Base-by-base conservation (phyloP, 345 rosid species). In the Gossypioides kirkii region DNA sequence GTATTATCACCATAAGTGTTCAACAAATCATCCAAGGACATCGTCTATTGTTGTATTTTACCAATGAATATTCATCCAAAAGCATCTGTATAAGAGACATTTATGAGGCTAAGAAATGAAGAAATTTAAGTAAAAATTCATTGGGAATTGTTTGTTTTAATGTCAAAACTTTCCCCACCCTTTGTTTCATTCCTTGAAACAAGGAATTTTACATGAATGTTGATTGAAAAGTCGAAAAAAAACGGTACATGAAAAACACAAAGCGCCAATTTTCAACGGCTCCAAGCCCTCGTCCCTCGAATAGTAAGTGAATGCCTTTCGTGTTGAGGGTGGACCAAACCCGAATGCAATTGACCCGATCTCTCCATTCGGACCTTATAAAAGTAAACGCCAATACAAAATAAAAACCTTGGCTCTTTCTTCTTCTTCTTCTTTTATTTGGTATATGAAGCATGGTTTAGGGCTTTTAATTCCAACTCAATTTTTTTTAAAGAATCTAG, bases 11-110 rank as follows among this genome's bases (percentile, higher is more conserved):
- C 12, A 26, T 16, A 14, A 47, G n/a, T 25, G 55, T 49, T 47
- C 71, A 68, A 69, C 46, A 52, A 28, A 10, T 69, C 59, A 67
- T 69, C 11, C 3, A 17, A 49, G 59, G 71, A 69, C 43, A 68
- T 16, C 43, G 26, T 16, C 20, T 49, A 49, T 49, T 49, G 42
- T 49, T 68, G 25, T 50, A 50, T 17, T 6, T 45, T 22, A 22
- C n/a, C 32, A 16, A 14, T 17, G 58, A 67, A 46, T 25, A 67
- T 22, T 55, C 28, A 8, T 55, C 13, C 28, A 23, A 56, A 5
- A 23, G 32, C 23, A 23, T 56, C 22, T 11, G 32, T 56, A 23
- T 11, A 11, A 43, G 50, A 64, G 32, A 11, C 69, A 5, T 42
- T 64, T 64, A 8, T 42, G 50, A 64, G 22, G 50, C 16, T 11